Evolutionary conservation across 2,329 filamentous ascomycete genomes (phyloP), one percentile per base, ranked within the genome.

Genomic region (Cercospora sojina): DNA sequence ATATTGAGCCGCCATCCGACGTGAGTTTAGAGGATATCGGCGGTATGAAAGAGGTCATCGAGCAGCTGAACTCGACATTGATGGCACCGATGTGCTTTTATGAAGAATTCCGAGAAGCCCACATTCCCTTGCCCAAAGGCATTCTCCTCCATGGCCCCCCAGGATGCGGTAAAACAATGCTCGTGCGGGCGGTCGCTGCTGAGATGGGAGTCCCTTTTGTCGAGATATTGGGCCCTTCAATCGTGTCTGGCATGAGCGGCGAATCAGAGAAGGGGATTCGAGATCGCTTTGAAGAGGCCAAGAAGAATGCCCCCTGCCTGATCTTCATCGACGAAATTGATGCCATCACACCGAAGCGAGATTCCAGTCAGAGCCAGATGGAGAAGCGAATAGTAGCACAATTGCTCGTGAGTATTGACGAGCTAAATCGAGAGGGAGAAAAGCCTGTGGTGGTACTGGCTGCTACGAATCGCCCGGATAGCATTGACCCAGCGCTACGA

Each of bases 251-350:
- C 20, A 95, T 94, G 88, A 95, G 91, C 35, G 92, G 92, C 72
- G 92, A 95, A 76, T 94, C 91, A 0, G 92, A 96, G 78, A 93
- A 93, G 80, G 92, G 92, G 67, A 87, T 96, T 29, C 84, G 92
- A 38, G 91, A 94, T 70, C 85, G 92, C 57, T 96, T 96, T 68
- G 93, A 98, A 12, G 91, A 95, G 74, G 95, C 95, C 0, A 92
- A 91, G 76, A 86, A 87, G 64, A 85, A 93, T 41, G 93, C 94
- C 0, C 95, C 95, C 0, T 96, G 92, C 74, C 83, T 99, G 5
- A 85, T 99, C 4, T 96, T 97, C 74, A 91, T 98, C 65, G 93
- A 97, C 72, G 90, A 97, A 72, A 91, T 98, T 61, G 93, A 99
- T 78, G 90, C 90, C 3, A 95, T 98, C 73, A 91, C 93, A 59